phyloP scores from a whole-genome alignment of 352 stramenopile genomes.

The Globisporangium ultimum region DNA sequence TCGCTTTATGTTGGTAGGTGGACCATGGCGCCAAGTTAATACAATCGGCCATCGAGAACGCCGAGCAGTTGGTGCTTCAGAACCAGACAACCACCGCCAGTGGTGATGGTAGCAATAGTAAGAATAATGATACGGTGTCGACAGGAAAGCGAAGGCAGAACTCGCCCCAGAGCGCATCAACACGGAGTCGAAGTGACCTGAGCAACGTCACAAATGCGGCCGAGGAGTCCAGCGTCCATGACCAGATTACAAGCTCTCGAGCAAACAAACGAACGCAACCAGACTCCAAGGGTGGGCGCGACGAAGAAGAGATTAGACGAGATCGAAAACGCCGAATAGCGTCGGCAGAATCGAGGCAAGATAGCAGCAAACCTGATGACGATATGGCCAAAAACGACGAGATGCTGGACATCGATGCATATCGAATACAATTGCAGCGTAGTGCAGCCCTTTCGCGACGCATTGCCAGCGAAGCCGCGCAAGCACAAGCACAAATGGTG shows the following conservation, averaged over 20 bases:
- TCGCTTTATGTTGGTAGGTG: background rate
- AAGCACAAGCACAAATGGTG: constrained; percentile 26
- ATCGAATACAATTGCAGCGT: constrained; percentile 65
- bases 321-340: constrained; percentile 16
- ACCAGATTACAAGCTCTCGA: background rate
- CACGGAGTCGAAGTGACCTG: background rate
- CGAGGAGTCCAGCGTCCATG: background rate
- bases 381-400: constrained; percentile 5
- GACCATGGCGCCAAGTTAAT: constrained; percentile 29
- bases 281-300: background rate
- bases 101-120: constrained; percentile 2
- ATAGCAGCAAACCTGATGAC: constrained; percentile 8
- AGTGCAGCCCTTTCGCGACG: constrained; percentile 40
- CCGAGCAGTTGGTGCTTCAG: constrained; percentile 29
- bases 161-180: background rate
- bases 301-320: background rate
- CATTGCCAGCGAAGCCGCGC: constrained; percentile 33
- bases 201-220: background rate
- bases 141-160: background rate
- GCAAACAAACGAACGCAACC: background rate
- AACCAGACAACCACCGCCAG: constrained; percentile 3
- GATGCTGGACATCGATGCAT: constrained; percentile 36
- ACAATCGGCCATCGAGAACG: constrained; percentile 31
- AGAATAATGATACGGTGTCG: background rate
- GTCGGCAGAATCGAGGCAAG: no score